phyloP scores from a whole-genome alignment of 2,329 filamentous ascomycete species.

The Fusarium sp. region DNA sequence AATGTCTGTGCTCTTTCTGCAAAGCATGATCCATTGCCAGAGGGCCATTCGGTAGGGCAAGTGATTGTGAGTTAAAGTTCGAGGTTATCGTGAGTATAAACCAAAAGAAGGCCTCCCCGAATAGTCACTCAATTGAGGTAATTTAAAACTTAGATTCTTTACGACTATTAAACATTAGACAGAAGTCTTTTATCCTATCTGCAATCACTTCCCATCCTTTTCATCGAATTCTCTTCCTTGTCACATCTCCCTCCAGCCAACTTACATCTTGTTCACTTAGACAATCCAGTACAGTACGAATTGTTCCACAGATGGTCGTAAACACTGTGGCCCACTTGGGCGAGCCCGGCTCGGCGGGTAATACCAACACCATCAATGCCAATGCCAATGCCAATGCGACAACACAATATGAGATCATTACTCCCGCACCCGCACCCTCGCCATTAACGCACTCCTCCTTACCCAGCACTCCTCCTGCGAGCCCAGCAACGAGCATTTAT shows the following conservation, averaged over 20 bases:
- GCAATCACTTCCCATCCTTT: no score
- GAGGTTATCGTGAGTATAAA: neutral
- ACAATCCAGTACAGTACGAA: constrained; percentile 2
- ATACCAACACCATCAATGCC: neutral
- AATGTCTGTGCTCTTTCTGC: neutral
- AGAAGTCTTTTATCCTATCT: no score
- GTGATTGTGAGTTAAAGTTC: neutral
- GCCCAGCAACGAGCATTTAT: neutral
- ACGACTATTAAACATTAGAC: neutral
- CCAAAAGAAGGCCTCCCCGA: neutral
- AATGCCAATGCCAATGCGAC: constrained; percentile 11
- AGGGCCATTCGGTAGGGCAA: neutral
- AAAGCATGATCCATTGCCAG: neutral
- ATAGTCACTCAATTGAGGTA: neutral
- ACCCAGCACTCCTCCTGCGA: neutral
- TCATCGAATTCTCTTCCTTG: neutral
- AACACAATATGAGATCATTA: constrained; percentile 31
- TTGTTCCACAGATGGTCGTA: neutral
- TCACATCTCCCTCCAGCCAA: neutral
- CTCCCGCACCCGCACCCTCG: constrained; percentile 10
- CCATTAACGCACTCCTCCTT: constrained; percentile 1
- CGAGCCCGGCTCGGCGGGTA: constrained; percentile 12
- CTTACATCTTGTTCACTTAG: neutral
- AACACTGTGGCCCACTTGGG: constrained; percentile 11
- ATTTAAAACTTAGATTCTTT: neutral